These are phyloP conservation scores for Lenwebbia sp. DNA, from an alignment of 345 rosid genomes.

Conservation along the genomic window DNA sequence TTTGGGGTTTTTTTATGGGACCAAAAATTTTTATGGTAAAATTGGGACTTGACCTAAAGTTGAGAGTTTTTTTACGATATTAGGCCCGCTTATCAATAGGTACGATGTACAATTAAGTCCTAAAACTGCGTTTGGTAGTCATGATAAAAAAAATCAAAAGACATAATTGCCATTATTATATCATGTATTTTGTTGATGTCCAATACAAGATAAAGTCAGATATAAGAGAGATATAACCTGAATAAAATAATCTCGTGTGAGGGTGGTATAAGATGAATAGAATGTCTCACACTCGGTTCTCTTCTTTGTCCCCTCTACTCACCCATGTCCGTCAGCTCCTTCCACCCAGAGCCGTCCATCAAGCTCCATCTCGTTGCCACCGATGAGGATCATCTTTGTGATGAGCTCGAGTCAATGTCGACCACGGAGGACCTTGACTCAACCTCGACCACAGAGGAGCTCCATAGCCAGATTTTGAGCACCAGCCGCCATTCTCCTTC, in stretches of 20 bases:
- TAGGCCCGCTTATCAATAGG: too few species aligned
- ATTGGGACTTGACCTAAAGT: too few species aligned
- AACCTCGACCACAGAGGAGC: too few species aligned
- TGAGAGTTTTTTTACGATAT: too few species aligned
- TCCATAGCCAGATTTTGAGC: too few species aligned
- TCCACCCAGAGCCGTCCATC: not conserved
- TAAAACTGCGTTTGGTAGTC: not conserved
- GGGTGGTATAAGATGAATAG: not conserved
- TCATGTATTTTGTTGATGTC: fast-evolving
- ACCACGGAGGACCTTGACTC: not conserved
- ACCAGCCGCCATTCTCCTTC: too few species aligned
- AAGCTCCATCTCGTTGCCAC: not conserved
- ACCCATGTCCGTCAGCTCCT: not conserved
- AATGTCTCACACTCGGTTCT: too few species aligned
- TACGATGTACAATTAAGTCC: not conserved
- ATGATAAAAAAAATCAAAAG: not conserved
- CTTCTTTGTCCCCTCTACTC: not conserved
- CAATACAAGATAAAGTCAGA: not conserved
- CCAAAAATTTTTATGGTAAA: too few species aligned
- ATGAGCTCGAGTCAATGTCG: not conserved
- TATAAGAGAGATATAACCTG: not conserved
- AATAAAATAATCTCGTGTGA: not conserved
- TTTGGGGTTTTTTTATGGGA: too few species aligned
- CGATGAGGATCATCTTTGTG: not conserved
- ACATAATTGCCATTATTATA: not conserved